Percentiles rank a stretch among this genome's conserved stretches.
Conservation (phyloP, 129 eudicot species). For the Arctium lappa region DNA sequence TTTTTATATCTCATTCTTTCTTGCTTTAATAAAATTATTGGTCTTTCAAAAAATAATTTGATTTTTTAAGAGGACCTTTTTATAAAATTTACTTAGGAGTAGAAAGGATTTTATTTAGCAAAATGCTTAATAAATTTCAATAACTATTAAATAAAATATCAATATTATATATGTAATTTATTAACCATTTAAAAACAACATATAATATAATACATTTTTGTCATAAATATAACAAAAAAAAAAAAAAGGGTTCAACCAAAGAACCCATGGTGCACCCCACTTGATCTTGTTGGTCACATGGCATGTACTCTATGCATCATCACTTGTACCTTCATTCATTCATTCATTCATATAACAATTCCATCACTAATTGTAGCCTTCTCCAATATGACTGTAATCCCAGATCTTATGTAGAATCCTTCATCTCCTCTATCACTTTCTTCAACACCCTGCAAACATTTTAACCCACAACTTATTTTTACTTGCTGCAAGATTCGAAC, state of each 20-base stretch:
- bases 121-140: neutral
- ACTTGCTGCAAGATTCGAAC: neutral
- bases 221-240: conserved; percentile 4
- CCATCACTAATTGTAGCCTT: conserved; percentile 90
- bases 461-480: neutral
- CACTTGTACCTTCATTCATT: conserved; percentile 18
- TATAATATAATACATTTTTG: neutral
- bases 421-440: conserved; percentile 83
- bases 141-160: neutral
- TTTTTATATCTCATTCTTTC: no score
- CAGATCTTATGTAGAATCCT: conserved; percentile 95
- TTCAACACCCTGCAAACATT: conserved; percentile 58
- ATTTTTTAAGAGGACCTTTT: no score
- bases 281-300: conserved; percentile 16
- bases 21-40: no score
- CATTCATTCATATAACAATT: conserved; percentile 51
- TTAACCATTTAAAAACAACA: neutral
- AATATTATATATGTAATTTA: neutral
- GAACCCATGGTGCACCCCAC: conserved; percentile 20
- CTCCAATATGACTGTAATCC: conserved; percentile 79
- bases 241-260: conserved; percentile 10
- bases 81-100: no score
- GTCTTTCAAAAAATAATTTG: no score
- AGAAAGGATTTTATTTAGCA: neutral
- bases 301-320: conserved; percentile 25